phyloP scores from a whole-genome alignment of 2,329 filamentous ascomycete species.

The Fusarium anguioides region DNA sequence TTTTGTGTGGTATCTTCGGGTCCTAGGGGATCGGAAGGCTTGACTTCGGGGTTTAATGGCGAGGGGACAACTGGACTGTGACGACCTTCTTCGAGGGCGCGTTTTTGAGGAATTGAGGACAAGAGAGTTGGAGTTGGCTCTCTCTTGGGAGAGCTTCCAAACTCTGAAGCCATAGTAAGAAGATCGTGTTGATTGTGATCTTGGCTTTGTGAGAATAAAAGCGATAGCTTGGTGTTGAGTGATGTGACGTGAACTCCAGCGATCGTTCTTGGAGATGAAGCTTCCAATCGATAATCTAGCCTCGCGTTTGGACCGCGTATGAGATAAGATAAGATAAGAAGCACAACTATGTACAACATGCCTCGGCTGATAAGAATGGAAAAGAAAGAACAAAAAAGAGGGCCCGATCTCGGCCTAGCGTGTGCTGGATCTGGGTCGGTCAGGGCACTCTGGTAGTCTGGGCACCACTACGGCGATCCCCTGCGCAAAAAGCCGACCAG shows the following conservation, averaged over 20 bases:
- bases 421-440: constrained; percentile 42
- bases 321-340: constrained; percentile 20
- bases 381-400: constrained; percentile 37
- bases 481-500: constrained; percentile 38
- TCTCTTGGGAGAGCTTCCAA: constrained; percentile 53
- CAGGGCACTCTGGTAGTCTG: constrained; percentile 16
- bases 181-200: not conserved
- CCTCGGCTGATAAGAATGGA: constrained; percentile 18
- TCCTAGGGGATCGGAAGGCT: constrained; percentile 51
- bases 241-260: not conserved
- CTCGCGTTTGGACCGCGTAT: constrained; percentile 19
- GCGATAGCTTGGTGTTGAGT: not conserved
- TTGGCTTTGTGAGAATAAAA: not conserved
- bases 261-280: constrained; percentile 16
- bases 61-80: constrained; percentile 78
- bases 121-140: constrained; percentile 55
- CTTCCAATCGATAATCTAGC: constrained; percentile 4
- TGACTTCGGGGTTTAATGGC: constrained; percentile 76
- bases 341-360: not conserved
- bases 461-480: constrained; percentile 32
- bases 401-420: constrained; percentile 45
- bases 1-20: constrained; percentile 60
- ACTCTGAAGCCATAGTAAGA: constrained; percentile 51
- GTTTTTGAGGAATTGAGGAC: constrained; percentile 71
- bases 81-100: constrained; percentile 71